Conservation (phyloP, 192 early-diverging fungal species). For the Funneliformis geosporum region DNA sequence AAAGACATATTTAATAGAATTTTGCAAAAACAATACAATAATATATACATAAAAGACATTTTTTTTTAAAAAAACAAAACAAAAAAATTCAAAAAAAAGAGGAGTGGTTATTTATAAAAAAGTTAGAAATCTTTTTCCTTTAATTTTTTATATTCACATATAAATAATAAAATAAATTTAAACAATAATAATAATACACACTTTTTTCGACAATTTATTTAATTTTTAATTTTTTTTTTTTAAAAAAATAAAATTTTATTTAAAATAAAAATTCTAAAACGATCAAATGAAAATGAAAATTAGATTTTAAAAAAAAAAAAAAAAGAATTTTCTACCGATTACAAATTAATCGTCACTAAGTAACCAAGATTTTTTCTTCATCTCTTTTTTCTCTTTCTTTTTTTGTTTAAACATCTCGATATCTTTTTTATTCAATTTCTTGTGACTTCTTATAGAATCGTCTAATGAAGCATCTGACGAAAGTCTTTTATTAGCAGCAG, state of each 20-base stretch:
- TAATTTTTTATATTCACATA: neutral
- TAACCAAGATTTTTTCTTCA: conserved; percentile 41
- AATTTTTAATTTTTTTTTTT: neutral
- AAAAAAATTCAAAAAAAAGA: too few relatives aligned
- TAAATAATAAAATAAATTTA: neutral
- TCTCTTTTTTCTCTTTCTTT: conserved; percentile 47
- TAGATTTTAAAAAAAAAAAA: neutral
- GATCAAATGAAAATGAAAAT: neutral
- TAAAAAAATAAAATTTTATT: neutral
- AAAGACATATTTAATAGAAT: too few relatives aligned
- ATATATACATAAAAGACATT: neutral
- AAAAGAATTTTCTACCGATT: neutral
- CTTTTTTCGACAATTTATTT: neutral
- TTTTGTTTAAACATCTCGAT: conserved; percentile 39
- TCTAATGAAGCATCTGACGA: neutral
- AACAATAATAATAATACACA: neutral
- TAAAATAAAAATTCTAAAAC: neutral
- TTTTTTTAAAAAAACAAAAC: neutral
- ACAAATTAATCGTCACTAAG: conserved; percentile 25
- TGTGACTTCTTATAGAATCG: conserved; percentile 17
- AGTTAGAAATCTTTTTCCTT: neutral
- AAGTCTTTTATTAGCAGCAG: neutral
- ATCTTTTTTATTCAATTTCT: conserved; percentile 38
- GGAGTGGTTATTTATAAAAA: neutral
- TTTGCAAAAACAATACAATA: neutral